Evolutionary conservation across 495 filamentous ascomycete genomes (phyloP).

Genomic region (Podospora bellae-mahoneyi): DNA sequence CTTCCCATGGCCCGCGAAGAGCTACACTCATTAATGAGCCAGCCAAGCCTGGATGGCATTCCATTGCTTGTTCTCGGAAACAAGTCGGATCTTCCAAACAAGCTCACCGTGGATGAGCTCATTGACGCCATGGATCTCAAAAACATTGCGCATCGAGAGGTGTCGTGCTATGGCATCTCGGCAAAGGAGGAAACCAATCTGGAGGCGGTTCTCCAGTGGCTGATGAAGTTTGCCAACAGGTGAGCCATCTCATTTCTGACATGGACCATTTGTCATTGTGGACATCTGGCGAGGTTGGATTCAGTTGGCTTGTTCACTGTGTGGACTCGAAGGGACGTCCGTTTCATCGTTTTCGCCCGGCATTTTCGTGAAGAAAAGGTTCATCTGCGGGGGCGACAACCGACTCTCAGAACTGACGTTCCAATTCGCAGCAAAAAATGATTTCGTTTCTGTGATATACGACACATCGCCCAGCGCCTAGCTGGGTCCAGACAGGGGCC

Average conservation of each 20-base stretch:
- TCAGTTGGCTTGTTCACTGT: not conserved
- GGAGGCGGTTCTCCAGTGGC: constrained; percentile 93
- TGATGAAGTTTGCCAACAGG: constrained; percentile 80
- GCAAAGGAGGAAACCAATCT: constrained; percentile 98
- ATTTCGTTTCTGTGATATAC: not conserved
- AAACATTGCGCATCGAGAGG: constrained; percentile 84
- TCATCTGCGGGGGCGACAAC: not conserved
- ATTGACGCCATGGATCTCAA: constrained; percentile 92
- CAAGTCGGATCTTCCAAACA: constrained; percentile 88
- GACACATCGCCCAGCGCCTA: constrained; percentile 7
- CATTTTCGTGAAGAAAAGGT: not conserved
- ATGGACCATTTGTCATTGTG: not conserved
- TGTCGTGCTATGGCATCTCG: constrained; percentile 98
- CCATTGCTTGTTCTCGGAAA: constrained; percentile 95
- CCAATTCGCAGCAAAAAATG: constrained; percentile 6
- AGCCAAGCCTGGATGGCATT: constrained; percentile 81
- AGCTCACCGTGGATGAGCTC: constrained; percentile 87
- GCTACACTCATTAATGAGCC: constrained; percentile 81
- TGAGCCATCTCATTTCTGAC: constrained; percentile 26
- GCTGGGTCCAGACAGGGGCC: constrained; percentile 20
- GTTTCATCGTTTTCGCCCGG: not conserved
- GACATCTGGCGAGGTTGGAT: constrained; percentile 21
- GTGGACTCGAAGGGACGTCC: not conserved
- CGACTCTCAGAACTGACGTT: not conserved
- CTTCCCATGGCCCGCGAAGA: constrained; percentile 89